Evolutionary conservation across 352 stramenopile genomes (phyloP), one percentile per base, ranked within the genome.

Genomic region (Pythium periplocum): DNA sequence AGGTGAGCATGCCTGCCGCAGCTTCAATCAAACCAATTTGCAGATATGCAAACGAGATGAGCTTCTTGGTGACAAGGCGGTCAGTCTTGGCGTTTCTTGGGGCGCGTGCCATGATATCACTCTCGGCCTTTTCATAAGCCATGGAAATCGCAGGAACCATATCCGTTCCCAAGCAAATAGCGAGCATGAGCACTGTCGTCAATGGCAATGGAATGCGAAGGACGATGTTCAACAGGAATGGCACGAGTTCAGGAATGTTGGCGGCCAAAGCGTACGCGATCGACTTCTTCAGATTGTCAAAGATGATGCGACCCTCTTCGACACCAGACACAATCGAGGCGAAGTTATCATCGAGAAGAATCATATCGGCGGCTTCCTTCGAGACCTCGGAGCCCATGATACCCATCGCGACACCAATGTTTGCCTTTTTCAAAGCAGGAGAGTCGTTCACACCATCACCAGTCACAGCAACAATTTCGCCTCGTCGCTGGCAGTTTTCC

Each of bases 401-500:
- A 50, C 95, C 96, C 96, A 99, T 99, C 2, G 96, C 95, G 55
- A 99, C 93, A 71, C 96, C 96, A 68, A 99, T 98, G 56, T 99
- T 91, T 2, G 96, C 96, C 62, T 96, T 90, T 69, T 98, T 98
- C 0, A 99, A 71, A 11, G 96, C 96, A 32, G 96, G 96, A 26
- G 96, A 93, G 67, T 99, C 96, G 62, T 99, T 99, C 11, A 99
- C 96, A 69, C 96, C 96, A 68, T 99, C 96, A 33, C 96, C 96
- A n/a, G 95, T 99, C 61, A 99, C 94, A 12, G 89, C 92, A 4
- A 97, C 86, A 37, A 98, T 87, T 39, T 97, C 78, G 5, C 87
- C 89, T 17, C 64, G 66, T 7, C 80, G 68, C 62, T 97, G 83
- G 50, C 78, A 86, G 52, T 93, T 90, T 42, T 96, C 86, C 4